Evolutionary conservation across 2,329 filamentous ascomycete genomes (phyloP).

Genomic region (Aspergillus sp.): DNA sequence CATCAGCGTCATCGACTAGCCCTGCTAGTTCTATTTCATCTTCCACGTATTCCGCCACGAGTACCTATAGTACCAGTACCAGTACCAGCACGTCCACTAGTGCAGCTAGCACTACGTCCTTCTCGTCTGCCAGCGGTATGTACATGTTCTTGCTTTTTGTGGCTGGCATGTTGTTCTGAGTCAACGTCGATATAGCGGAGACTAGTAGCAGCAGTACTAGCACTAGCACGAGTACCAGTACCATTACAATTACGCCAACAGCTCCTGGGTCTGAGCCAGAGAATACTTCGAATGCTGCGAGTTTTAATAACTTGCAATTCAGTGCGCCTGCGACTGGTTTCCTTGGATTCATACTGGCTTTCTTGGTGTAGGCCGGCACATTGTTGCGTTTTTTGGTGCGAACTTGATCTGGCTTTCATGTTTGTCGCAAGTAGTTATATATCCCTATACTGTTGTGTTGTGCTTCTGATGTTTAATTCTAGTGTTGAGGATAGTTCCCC

Average conservation of each 20-base stretch:
- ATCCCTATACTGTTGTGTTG: too few relatives aligned
- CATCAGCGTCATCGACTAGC: background rate
- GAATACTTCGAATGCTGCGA: constrained; percentile 22
- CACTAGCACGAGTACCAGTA: background rate
- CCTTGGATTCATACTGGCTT: constrained; percentile 18
- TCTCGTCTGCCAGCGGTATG: constrained; percentile 9
- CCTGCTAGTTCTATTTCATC: too few relatives aligned
- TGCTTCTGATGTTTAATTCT: too few relatives aligned
- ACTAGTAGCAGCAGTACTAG: background rate
- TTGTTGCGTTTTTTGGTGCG: too few relatives aligned
- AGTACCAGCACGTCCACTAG: constrained; percentile 16
- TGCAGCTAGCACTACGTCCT: constrained; percentile 5
- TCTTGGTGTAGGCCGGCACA: constrained; percentile 4
- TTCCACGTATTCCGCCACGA: too few relatives aligned
- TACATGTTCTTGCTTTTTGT: background rate
- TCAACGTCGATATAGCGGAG: too few relatives aligned
- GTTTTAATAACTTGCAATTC: constrained; percentile 17
- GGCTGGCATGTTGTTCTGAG: too few relatives aligned
- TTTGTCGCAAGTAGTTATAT: background rate
- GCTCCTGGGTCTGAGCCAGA: constrained; percentile 10
- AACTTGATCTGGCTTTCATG: background rate
- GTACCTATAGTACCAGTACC: constrained; percentile 1
- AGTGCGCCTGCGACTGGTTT: constrained; percentile 29
- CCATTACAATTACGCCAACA: constrained; percentile 7
- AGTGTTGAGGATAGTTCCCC: too few relatives aligned